Evolutionary conservation across 2,329 filamentous ascomycete species (phyloP), one percentile per base, ranked within the genome.

Genomic region (Catunica adiposa): DNA sequence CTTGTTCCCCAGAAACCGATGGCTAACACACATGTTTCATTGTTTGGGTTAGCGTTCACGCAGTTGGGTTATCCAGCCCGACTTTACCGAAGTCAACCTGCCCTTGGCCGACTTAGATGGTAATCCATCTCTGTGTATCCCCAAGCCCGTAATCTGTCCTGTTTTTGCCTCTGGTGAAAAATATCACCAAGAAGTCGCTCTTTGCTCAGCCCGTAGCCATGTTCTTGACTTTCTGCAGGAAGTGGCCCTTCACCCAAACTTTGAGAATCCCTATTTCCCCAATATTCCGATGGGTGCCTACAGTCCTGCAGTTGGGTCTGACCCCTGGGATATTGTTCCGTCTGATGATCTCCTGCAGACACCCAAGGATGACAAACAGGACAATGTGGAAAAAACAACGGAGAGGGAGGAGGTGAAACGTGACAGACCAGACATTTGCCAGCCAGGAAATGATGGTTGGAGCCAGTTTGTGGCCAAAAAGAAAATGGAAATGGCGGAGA

Each of bases 101-200:
- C 73, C 75, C 1, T 66, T 87, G 5, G 69, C 75, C 0, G 75
- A 76, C 0, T 70, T 76, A 1, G 63, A 71, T 1, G 74, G 76
- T 8, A 78, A 77, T 61, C 64, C 67, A 0, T 61, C 65, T 14
- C 67, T 69, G 2, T 56, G 60, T 1, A 61, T 64, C 38, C 69
- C 73, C 63, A 70, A 71, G 0, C 61, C 66, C 9, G 70, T 76
- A 46, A 83, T 83, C 3, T 84, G 79, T 60, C 83, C 84, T 3
- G 75, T 80, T 59, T 84, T 83, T 66, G 82, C 83, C n/a, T 77
- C 82, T 1, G 83, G 83, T 2, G 79, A 84, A 59, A 62, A 67
- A 1, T 64, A 72, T 34, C 72, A 79, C 62, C 69, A 69, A 6
- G 86, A 94, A 65, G 70, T 72, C 38, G 75, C 86, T 59, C 73